These are phyloP conservation scores for Medicago truncatula DNA, from an alignment of 306 rosid species.

Conservation along the genomic window DNA sequence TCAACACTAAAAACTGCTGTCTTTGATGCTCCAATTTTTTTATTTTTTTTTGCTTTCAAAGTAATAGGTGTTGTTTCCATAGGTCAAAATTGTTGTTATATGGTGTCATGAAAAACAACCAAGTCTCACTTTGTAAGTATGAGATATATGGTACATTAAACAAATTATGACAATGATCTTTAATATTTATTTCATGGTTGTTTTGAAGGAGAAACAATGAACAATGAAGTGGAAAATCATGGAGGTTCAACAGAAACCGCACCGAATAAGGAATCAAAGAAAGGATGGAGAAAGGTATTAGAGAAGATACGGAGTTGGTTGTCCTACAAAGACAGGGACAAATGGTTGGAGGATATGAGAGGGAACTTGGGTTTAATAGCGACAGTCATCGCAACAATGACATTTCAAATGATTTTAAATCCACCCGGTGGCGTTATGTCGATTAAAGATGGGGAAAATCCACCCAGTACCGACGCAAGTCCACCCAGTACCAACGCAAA, in stretches of 20 bases:
- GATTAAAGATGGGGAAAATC: not conserved
- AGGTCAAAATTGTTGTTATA: no score
- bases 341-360: conserved; percentile 21
- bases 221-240: not conserved
- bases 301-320: not conserved
- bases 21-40: no score
- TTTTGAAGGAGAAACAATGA: not conserved
- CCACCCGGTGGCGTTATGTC: conserved; percentile 6
- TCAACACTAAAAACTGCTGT: no score
- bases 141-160: no score
- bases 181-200: not conserved
- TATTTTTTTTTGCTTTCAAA: no score
- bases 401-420: conserved; percentile 26
- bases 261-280: not conserved
- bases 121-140: no score
- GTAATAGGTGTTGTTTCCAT: no score
- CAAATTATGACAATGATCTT: no score
- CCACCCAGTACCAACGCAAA: not conserved
- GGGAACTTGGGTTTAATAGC: conserved; percentile 6
- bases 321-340: not conserved
- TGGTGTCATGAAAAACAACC: no score
- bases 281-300: not conserved
- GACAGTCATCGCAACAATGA: conserved; percentile 6
- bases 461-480: not conserved
- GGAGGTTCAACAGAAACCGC: not conserved